Evolutionary conservation across 2,329 filamentous ascomycete genomes (phyloP).

Genomic region (Botrytis byssoidea): DNA sequence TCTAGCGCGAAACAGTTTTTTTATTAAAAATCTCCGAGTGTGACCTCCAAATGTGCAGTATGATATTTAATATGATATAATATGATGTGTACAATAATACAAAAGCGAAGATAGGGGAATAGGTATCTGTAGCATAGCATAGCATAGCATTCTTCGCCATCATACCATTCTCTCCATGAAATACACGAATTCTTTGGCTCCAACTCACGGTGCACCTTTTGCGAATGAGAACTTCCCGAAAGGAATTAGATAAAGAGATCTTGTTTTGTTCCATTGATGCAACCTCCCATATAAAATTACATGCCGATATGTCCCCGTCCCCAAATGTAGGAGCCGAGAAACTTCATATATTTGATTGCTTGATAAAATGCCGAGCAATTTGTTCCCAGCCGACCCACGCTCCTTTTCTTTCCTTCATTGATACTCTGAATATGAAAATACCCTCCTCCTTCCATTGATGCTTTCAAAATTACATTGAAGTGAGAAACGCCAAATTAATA

Average conservation of each 20-base stretch:
- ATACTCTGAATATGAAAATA: neutral
- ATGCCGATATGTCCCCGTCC: neutral
- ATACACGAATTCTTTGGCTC: neutral
- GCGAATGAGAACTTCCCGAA: neutral
- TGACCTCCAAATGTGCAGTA: neutral
- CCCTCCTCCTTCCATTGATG: neutral
- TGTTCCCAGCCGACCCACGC: neutral
- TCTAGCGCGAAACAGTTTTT: neutral
- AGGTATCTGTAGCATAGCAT: neutral
- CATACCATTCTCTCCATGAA: neutral
- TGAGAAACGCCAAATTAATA: constrained; percentile 9
- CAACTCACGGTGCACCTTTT: neutral
- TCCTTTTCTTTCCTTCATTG: neutral
- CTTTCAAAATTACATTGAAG: neutral
- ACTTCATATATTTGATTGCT: neutral
- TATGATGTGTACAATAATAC: constrained; percentile 3
- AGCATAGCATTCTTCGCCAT: neutral
- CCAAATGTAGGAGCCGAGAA: neutral
- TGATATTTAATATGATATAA: neutral
- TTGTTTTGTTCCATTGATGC: neutral
- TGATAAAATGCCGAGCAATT: neutral
- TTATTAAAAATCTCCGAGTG: neutral
- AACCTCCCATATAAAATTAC: neutral
- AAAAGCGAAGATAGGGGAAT: neutral
- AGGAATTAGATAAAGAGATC: neutral